Conservation (phyloP, 805 yeast genomes). For the Metschnikowia arizonensis region DNA sequence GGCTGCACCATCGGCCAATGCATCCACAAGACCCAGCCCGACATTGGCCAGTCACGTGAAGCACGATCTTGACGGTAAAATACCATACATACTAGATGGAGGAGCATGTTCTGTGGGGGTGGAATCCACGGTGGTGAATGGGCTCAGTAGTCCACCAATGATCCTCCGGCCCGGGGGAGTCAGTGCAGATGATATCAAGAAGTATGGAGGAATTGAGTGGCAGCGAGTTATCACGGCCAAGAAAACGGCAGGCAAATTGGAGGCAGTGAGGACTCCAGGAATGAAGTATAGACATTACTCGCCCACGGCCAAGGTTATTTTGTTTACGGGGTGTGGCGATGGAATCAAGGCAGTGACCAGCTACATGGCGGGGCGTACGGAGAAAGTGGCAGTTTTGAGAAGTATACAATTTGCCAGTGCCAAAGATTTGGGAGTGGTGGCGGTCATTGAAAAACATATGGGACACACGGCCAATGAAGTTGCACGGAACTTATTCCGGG, state of each 20-base stretch:
- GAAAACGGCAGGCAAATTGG: slow-evolving; percentile 58
- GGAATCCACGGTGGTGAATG: slow-evolving; percentile 93
- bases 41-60: slow-evolving; percentile 83
- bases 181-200: slow-evolving; percentile 66
- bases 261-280: slow-evolving; percentile 87
- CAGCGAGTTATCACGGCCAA: slow-evolving; percentile 56
- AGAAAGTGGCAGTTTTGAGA: slow-evolving; percentile 51
- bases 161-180: slow-evolving; percentile 93
- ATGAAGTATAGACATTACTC: slow-evolving; percentile 97
- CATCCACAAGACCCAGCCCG: slow-evolving; percentile 93
- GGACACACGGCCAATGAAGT: slow-evolving; percentile 55
- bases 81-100: slow-evolving; percentile 86
- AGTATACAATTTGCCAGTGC: slow-evolving; percentile 33
- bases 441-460: slow-evolving; percentile 31
- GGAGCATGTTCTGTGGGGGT: slow-evolving; percentile 87
- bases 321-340: slow-evolving; percentile 52
- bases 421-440: slow-evolving; percentile 15
- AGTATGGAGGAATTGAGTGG: slow-evolving; percentile 70
- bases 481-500: slow-evolving; percentile 69
- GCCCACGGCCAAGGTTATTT: slow-evolving; percentile 77
- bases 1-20: slow-evolving; percentile 98
- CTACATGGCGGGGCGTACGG: slow-evolving; percentile 18
- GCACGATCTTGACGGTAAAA: slow-evolving; percentile 71
- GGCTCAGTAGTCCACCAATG: slow-evolving; percentile 79
- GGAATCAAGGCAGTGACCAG: slow-evolving; percentile 33